Evolutionary conservation across 305 asterid genomes (phyloP).

Genomic region (Ilex paraguariensis): DNA sequence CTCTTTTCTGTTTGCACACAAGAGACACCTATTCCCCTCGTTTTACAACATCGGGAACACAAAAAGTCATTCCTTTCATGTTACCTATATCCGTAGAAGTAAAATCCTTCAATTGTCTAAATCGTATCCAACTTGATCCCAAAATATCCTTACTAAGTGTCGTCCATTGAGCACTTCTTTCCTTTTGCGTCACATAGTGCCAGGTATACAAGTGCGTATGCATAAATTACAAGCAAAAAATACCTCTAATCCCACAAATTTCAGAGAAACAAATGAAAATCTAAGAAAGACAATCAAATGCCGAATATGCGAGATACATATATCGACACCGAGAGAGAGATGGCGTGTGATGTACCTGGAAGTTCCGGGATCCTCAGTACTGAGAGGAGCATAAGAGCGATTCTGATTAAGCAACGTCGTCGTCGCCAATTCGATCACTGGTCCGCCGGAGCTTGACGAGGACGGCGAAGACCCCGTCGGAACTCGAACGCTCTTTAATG

Average conservation of each 20-base stretch:
- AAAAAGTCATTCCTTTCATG: no score
- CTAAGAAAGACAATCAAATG: background rate
- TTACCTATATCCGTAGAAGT: no score
- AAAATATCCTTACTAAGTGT: no score
- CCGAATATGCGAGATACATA: background rate
- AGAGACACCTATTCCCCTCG: no score
- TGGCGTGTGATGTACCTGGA: constrained; percentile 44
- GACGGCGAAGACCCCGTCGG: constrained; percentile 47
- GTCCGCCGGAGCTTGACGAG: constrained; percentile 60
- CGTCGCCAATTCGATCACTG: constrained; percentile 89
- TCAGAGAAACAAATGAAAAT: background rate
- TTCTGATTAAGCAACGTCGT: constrained; percentile 78
- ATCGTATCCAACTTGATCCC: no score
- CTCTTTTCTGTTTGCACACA: no score
- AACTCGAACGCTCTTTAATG: constrained; percentile 82
- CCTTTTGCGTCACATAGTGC: no score
- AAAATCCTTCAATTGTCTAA: no score
- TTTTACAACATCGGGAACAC: no score
- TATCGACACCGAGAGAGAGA: background rate
- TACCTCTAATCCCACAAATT: background rate
- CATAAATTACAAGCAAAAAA: background rate
- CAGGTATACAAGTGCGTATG: no score
- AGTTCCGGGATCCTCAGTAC: constrained; percentile 94
- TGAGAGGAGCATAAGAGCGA: constrained; percentile 76
- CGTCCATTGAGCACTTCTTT: no score